phyloP scores from a whole-genome alignment of 805 yeast genomes.

The Sugiyamaella floridensis region DNA sequence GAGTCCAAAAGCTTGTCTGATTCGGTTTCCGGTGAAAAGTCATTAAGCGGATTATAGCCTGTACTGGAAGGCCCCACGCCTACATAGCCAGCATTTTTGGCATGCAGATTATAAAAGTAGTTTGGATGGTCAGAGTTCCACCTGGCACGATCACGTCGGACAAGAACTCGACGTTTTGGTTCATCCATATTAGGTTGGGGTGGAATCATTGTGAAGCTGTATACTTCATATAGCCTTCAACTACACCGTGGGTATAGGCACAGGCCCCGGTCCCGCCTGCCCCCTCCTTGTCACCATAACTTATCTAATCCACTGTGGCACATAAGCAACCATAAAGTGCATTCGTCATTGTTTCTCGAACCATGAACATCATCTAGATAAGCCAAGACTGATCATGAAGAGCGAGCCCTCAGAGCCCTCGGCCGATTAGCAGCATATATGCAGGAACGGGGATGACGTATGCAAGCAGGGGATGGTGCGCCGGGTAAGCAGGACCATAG shows the following conservation, averaged over 20 bases:
- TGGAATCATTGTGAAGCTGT: too few species aligned
- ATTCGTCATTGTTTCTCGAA: too few species aligned
- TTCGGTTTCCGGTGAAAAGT: neutral
- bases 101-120: slow-evolving; percentile 3
- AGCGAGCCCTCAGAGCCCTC: neutral
- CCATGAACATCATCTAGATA: too few species aligned
- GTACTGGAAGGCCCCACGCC: slow-evolving; percentile 6
- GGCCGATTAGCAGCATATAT: neutral
- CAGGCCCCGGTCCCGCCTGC: too few species aligned
- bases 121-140: slow-evolving; percentile 11
- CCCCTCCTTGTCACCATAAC: too few species aligned
- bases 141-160: slow-evolving; percentile 4
- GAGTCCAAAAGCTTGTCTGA: neutral
- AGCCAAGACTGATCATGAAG: too few species aligned
- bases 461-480: neutral
- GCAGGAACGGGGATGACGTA: neutral
- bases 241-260: too few species aligned
- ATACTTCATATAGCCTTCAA: too few species aligned
- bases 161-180: neutral
- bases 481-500: neutral
- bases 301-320: too few species aligned
- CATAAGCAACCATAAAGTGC: too few species aligned
- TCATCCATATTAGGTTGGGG: too few species aligned
- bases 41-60: neutral
- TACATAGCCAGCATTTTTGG: neutral